Evolutionary conservation across 495 filamentous ascomycete species (phyloP), one percentile per base, ranked within the genome.

Genomic region (Penicillium roqueforti): DNA sequence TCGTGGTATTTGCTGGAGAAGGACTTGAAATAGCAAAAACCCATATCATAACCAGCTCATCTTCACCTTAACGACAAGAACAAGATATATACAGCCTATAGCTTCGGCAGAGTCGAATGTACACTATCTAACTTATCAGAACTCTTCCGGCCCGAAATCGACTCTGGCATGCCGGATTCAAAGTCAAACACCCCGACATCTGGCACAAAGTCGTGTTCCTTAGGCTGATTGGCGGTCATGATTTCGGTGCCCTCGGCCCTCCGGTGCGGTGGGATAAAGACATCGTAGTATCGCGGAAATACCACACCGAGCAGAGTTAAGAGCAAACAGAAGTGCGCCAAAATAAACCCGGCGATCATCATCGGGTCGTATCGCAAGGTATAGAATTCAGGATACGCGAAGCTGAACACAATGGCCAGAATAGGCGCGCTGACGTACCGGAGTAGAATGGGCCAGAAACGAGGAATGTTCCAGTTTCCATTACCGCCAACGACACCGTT

Each of bases 321-420:
- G 16, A 71, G 42, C 14, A 74, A 25, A 32, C 53, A 47, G 20
- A 69, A 8, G 51, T 73, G 68, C 6, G 69, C 58, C 26, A 73
- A 42, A 19, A 65, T 69, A 37, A 75, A 75, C 0, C 71, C 72
- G 10, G 64, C 46, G 23, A 75, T 68, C 62, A 68, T 66, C 43
- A 74, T 53, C 9, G 71, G 70, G 46, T 73, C 70, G 52, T 70
- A 65, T 10, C 67, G 67, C 42, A 69, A 49, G 3, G 61, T 64
- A 31, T 69, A 59, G 42, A 76, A 73, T 34, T 69, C 62, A 1
- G 68, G 68, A 49, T 72, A 76, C 18, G 71, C 64, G 51, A 76
- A 73, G 44, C 65, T 69, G 53, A 72, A 73, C 29, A 76, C 66
- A 20, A 74, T 74, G 26, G 60, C 63, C 5, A 74, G 58, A 40